phyloP scores from a whole-genome alignment of 164 flowering plant species.

The Brasenia schreberi region DNA sequence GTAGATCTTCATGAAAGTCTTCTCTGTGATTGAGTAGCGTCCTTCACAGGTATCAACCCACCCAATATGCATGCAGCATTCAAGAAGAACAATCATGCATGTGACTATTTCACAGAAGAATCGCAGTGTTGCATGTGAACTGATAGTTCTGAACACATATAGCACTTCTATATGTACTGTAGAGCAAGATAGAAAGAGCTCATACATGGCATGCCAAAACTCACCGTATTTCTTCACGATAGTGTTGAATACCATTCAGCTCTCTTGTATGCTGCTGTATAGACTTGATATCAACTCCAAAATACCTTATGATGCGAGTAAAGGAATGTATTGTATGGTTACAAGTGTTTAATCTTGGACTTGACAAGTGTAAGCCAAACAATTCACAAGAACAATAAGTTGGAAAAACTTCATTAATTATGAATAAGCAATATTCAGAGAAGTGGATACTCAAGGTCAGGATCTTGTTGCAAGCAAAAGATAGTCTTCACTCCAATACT shows the following conservation, averaged over 20 bases:
- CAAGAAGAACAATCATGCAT: too few relatives aligned
- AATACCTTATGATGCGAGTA: conserved; percentile 46
- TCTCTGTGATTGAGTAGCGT: too few relatives aligned
- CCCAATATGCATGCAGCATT: too few relatives aligned
- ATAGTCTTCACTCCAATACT: conserved; percentile 78
- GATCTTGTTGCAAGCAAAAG: conserved; percentile 85
- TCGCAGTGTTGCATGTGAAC: too few relatives aligned
- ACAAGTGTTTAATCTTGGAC: too few relatives aligned
- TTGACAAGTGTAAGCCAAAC: too few relatives aligned
- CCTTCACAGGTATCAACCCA: too few relatives aligned
- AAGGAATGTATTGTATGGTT: conserved; percentile 19
- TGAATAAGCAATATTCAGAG: not conserved
- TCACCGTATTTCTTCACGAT: conserved; percentile 90
- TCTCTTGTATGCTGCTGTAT: conserved; percentile 61
- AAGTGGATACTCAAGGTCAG: conserved; percentile 94
- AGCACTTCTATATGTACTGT: not conserved
- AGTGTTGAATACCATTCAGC: conserved; percentile 62
- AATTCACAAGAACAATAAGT: too few relatives aligned
- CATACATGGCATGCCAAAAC: not conserved
- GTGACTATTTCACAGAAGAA: too few relatives aligned
- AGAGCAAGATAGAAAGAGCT: not conserved
- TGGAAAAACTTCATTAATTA: not conserved
- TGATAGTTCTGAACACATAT: not conserved
- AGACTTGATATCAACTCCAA: conserved; percentile 68
- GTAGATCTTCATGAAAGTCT: too few relatives aligned